Base-by-base conservation (phyloP, 768 basidiomycete genomes). In the Collybiopsis luxurians region DNA sequence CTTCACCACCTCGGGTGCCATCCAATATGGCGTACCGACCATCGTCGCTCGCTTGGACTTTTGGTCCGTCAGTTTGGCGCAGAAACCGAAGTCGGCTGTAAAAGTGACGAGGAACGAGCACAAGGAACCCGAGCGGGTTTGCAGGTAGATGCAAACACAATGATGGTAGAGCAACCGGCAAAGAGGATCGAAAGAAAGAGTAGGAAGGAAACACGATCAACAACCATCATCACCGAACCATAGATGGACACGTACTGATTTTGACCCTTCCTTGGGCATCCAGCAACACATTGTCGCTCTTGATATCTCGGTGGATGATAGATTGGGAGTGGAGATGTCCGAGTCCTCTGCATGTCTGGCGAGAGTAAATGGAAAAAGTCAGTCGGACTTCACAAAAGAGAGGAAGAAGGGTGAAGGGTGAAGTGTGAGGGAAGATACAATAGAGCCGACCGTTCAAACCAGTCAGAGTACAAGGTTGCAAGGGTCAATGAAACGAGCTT, bases 21-120 rank as follows among this genome's bases (percentile, higher is more conserved):
- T 97, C 95, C 95, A 96, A 72, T 96, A 96, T 1, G 95, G 95
- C 11, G 94, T 96, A 31, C 95, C 95, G 3, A 97, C 94, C 95
- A 96, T 96, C n/a, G 94, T 96, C 28, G 94, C 94, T 52, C 95
- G 90, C 72, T 96, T 96, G 40, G 91, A 95, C 71, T 96, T 97
- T 73, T 96, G 92, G 65, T 95, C 94, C 1, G 95, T 95, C 27
- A 98, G 79, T 69, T 96, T 95, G 56, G 95, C 95, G 62, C 93
- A 96, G 78, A 96, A 97, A 44, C 95, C 95, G 66, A 98, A 98
- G 69, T 96, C 95, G 66, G 95, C 95, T 97, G 64, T 42, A 17
- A 17, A 42, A 42, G 40, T 4, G 40, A 42, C 30, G 24, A 38
- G 43, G 15, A n/a, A n/a, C n/a, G n/a, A n/a, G n/a, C n/a, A n/a